Evolutionary conservation across 2,329 filamentous ascomycete species (phyloP).

Genomic region (Diplodia intermedia): DNA sequence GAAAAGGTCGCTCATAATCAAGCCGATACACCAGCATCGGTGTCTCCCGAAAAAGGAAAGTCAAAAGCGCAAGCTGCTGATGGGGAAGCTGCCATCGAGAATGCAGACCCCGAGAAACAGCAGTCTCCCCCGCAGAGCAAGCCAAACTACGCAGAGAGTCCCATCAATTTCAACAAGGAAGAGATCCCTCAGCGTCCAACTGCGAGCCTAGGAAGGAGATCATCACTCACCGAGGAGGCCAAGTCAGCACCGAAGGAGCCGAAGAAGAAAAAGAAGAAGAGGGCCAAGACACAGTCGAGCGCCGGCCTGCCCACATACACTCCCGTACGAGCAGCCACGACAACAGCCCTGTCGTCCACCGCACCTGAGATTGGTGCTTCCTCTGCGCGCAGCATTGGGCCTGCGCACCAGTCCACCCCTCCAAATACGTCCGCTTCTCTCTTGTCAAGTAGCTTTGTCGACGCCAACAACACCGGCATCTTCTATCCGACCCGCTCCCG

Average conservation of each 20-base stretch:
- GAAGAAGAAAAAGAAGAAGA: slow-evolving; percentile 32
- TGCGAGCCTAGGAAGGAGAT: slow-evolving; percentile 20
- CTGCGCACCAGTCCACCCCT: not conserved
- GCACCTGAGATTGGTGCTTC: slow-evolving; percentile 25
- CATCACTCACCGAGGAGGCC: slow-evolving; percentile 29
- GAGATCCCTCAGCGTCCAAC: slow-evolving; percentile 20
- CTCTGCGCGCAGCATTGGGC: slow-evolving; percentile 13
- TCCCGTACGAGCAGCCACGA: slow-evolving; percentile 13
- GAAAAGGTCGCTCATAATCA: not conserved
- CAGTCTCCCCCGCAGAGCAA: slow-evolving; percentile 7
- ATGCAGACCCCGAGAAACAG: not conserved
- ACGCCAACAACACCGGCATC: slow-evolving; percentile 29
- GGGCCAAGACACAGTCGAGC: slow-evolving; percentile 4
- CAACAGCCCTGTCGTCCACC: slow-evolving; percentile 28
- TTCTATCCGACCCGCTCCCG: slow-evolving; percentile 29
- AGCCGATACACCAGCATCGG: not conserved
- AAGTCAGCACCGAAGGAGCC: slow-evolving; percentile 28
- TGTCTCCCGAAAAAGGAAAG: slow-evolving; percentile 17
- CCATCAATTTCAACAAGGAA: slow-evolving; percentile 24
- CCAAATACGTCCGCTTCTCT: slow-evolving; percentile 12
- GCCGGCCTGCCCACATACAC: slow-evolving; percentile 18
- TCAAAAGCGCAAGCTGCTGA: not conserved
- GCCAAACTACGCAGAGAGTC: slow-evolving; percentile 19
- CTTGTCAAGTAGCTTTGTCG: slow-evolving; percentile 28
- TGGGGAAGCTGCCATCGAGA: not conserved